Evolutionary conservation across 352 stramenopile species (phyloP).

Genomic region (Phytophthora multivora): DNA sequence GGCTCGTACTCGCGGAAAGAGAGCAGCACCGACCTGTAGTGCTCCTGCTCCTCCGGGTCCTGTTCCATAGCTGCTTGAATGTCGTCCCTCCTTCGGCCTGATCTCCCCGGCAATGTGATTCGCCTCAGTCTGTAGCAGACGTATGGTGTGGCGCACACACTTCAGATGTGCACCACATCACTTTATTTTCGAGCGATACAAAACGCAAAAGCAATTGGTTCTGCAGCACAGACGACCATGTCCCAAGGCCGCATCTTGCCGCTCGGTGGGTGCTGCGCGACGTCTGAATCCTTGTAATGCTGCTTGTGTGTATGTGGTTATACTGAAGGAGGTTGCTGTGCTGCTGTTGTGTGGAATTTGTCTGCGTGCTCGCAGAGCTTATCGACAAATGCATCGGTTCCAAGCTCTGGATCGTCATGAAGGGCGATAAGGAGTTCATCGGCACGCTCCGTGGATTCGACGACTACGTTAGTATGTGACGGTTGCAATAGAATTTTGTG

Average conservation of each 20-base stretch:
- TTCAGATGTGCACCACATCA: constrained; percentile 20
- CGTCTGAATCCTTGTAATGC: not conserved
- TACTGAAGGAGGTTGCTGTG: not conserved
- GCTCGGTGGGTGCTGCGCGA: constrained; percentile 54
- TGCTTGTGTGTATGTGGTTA: not conserved
- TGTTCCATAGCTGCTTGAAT: constrained; percentile 38
- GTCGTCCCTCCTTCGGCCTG: not conserved
- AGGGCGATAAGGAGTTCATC: constrained; percentile 96
- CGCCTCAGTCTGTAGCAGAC: too few species aligned
- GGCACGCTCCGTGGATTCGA: constrained; percentile 96
- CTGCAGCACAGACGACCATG: constrained; percentile 46
- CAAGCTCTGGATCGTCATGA: constrained; percentile 99
- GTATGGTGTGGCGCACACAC: not conserved
- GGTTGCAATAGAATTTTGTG: not conserved
- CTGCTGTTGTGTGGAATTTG: not conserved
- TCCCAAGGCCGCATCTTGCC: constrained; percentile 77
- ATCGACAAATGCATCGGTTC: constrained; percentile 99
- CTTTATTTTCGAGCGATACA: constrained; percentile 1
- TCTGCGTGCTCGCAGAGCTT: constrained; percentile 76
- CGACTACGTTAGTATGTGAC: constrained; percentile 95
- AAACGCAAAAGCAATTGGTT: constrained; percentile 23
- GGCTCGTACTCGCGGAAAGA: constrained; percentile 88
- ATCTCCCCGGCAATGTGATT: not conserved
- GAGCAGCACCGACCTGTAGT: constrained; percentile 85
- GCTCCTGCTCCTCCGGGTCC: constrained; percentile 77